Conservation (phyloP, 192 early-diverging fungal genomes). For the Backusella westeae region DNA sequence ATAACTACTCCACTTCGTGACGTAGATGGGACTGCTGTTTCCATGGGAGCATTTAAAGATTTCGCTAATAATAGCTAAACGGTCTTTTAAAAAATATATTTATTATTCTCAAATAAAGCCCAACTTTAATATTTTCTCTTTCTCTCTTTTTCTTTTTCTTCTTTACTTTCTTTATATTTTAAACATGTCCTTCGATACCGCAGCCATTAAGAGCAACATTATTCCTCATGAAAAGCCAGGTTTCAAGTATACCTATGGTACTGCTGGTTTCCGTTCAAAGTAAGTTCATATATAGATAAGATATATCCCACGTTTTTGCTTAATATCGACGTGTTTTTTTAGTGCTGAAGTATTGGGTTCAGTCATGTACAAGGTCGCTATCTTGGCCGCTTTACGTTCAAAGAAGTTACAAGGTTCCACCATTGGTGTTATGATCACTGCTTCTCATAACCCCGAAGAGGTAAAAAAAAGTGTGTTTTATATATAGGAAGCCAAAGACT, state of each 20-base stretch:
- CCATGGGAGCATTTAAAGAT: too few relatives aligned
- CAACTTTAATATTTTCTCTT: not conserved
- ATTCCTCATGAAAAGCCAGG: constrained; percentile 18
- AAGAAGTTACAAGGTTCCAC: constrained; percentile 77
- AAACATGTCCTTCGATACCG: constrained; percentile 16
- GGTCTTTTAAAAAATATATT: not conserved
- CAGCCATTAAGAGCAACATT: constrained; percentile 18
- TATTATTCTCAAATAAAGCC: not conserved
- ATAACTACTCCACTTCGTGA: too few relatives aligned
- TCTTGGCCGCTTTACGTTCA: constrained; percentile 90
- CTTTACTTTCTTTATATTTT: not conserved
- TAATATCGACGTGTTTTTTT: constrained; percentile 2
- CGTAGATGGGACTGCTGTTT: too few relatives aligned
- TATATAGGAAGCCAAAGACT: not conserved
- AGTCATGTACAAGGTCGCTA: constrained; percentile 89
- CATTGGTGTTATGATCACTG: constrained; percentile 98
- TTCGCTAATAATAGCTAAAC: not conserved
- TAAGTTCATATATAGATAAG: constrained; percentile 36
- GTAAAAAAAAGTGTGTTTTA: constrained; percentile 36
- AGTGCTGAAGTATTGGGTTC: constrained; percentile 85
- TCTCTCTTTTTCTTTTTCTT: not conserved
- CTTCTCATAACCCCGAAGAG: constrained; percentile 94
- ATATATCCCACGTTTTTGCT: not conserved
- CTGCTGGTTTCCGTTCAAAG: constrained; percentile 97
- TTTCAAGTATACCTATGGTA: constrained; percentile 72